Evolutionary conservation across 2,329 filamentous ascomycete genomes (phyloP), one percentile per base, ranked within the genome.

Genomic region (Talaromyces sp.): DNA sequence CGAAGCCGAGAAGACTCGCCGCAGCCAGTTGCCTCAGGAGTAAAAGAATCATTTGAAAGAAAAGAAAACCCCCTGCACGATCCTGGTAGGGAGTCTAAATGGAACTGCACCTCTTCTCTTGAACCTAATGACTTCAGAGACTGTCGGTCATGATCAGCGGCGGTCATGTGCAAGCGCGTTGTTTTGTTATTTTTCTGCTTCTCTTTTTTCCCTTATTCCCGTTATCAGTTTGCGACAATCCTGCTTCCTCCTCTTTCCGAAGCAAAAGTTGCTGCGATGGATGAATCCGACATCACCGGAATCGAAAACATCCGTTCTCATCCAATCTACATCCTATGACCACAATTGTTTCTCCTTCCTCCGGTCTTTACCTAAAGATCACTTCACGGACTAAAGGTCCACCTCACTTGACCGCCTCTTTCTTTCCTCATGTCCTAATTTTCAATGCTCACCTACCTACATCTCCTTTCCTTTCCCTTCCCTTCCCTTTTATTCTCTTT

Each of bases 1-100:
- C 47, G 94, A 99, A 79, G 93, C 92, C 14, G 94, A 99, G 81
- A 99, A 99, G 85, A 95, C 95, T 86, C 91, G 94, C 67, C 90
- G 94, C 72, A 96, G 91, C 81, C 89, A 95, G 77, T 84, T 86
- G 57, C 80, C 82, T 41, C 80, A 82, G 62, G 82, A 84, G 68
- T 84, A 73, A 41, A 30, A 6, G 27, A 13, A n/a, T 14, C 30
- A 8, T n/a, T 19, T 11, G n/a, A 33, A 24, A 19, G 17, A 40
- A 40, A 40, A 40, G n/a, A 75, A 63, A 44, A 17, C 24, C n/a
- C 4, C 19, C 30, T 29, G 36, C 17, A 9, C n/a, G 33, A 20
- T 40, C 17, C 43, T 56, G 49, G 47, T 51, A 55, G 50, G 57
- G 55, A 56, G 56, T 56, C 52, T 52, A 49, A 54, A 56, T 48